Base-by-base conservation (phyloP, 2,329 filamentous ascomycete genomes). In the Neocatenulostroma microsporum region DNA sequence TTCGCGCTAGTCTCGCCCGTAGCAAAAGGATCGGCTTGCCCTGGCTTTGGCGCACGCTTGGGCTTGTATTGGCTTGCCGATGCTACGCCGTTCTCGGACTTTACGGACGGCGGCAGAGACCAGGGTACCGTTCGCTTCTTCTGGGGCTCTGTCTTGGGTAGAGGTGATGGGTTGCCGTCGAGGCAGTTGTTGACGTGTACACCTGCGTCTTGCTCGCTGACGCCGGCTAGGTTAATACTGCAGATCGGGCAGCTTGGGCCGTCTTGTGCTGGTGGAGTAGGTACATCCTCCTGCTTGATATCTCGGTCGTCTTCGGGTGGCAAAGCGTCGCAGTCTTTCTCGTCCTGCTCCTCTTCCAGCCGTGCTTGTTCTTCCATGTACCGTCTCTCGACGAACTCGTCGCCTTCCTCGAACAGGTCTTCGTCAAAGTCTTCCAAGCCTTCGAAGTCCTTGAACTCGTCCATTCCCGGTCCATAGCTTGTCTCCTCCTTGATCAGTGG, bases 121-220 rank as follows among this genome's bases (percentile, higher is more conserved):
- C n/a, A n/a, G n/a, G n/a, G n/a, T n/a, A n/a, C n/a, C n/a, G n/a
- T n/a, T n/a, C n/a, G n/a, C 27, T 43, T 35, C 20, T 54, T 53
- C 5, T 53, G 50, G 21, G 58, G 72, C n/a, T n/a, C n/a, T n/a
- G n/a, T n/a, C n/a, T n/a, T n/a, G n/a, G n/a, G n/a, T 11, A 82
- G 51, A 2, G 80, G 73, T 29, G 77, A 72, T 4, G 82, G 74
- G 30, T 82, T 82, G 2, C 86, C 86, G 56, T 98, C 91, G 2
- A 98, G 69, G 61, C 91, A 98, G 8, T 80, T 78, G 57, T 98
- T 98, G 47, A 98, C 91, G 59, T 98, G 91, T 2, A 81, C 64
- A 5, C 82, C 83, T 8, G 80, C 82, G 49, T 89, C 76, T 55
- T 87, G 57, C 39, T 76, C 41, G 63, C 56, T 37, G 14, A 62